Conservation (phyloP, 1,139 yeast genomes). For the Blastobotrys malaysiensis region DNA sequence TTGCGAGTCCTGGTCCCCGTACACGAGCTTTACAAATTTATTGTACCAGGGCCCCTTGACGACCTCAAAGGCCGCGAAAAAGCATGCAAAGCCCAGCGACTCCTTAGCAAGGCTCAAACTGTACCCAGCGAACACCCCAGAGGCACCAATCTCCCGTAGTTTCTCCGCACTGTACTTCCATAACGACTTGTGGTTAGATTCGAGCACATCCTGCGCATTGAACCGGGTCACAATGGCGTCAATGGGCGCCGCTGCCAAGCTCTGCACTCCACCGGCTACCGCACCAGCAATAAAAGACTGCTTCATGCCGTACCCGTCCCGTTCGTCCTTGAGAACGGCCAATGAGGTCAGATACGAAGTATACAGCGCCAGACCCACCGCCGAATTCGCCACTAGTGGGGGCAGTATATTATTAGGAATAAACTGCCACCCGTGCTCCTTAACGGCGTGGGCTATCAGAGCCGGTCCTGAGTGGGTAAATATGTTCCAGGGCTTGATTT, state of each 20-base stretch:
- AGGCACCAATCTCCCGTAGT: conserved; percentile 64
- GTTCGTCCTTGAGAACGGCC: conserved; percentile 21
- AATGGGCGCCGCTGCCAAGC: conserved; percentile 89
- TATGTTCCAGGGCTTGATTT: conserved; percentile 55
- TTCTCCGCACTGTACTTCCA: conserved; percentile 74
- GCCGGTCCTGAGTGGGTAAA: conserved; percentile 74
- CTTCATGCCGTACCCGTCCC: conserved; percentile 16
- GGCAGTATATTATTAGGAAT: conserved; percentile 80
- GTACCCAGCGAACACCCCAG: conserved; percentile 89
- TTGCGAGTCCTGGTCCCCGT: conserved; percentile 13
- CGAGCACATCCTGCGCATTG: conserved; percentile 64
- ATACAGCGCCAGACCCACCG: conserved; percentile 79
- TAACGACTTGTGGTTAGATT: conserved; percentile 61
- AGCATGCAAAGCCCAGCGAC: conserved; percentile 78
- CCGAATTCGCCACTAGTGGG: conserved; percentile 80
- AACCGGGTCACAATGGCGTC: conserved; percentile 87
- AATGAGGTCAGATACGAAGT: conserved; percentile 61
- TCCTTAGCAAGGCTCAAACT: conserved; percentile 73
- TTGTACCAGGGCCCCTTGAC: conserved; percentile 45
- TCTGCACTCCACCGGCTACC: conserved; percentile 79
- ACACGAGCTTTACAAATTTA: conserved; percentile 16
- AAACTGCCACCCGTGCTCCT: conserved; percentile 78
- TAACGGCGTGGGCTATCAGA: conserved; percentile 61
- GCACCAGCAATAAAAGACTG: conserved; percentile 80
- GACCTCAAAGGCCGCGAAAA: conserved; percentile 80